Evolutionary conservation across 169 alveolate species (phyloP).

Genomic region (Blepharisma undulans): DNA sequence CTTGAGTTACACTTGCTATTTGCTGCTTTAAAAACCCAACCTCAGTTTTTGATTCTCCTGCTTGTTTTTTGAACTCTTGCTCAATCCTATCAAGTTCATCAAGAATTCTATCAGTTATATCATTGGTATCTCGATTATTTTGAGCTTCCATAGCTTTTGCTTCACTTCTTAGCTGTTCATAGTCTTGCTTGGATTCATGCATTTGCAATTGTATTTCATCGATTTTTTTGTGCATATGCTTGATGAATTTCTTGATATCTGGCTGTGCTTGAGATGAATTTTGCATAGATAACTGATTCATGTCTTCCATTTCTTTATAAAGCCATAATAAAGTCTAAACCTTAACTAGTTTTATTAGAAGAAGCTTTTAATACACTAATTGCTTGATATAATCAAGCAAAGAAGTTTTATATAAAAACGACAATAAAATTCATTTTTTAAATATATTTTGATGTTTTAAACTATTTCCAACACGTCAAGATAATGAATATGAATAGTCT

Average conservation of each 20-base stretch:
- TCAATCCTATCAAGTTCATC: conserved; percentile 66
- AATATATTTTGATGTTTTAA: too few relatives aligned
- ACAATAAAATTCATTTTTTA: too few relatives aligned
- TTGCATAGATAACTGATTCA: background rate
- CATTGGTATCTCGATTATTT: conserved; percentile 56
- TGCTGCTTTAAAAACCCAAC: conserved; percentile 57
- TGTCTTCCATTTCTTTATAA: background rate
- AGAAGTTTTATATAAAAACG: too few relatives aligned
- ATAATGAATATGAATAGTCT: too few relatives aligned
- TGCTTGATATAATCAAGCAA: background rate
- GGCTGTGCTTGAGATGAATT: background rate
- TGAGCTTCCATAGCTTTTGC: conserved; percentile 54
- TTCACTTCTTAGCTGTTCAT: conserved; percentile 53
- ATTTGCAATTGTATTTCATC: conserved; percentile 33
- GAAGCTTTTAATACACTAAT: background rate
- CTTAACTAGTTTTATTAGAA: background rate
- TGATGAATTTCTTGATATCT: conserved; percentile 29
- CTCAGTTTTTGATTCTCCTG: conserved; percentile 56
- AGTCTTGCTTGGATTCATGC: conserved; percentile 57
- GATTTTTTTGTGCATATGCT: background rate
- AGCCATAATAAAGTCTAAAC: background rate
- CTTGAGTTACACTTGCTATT: conserved; percentile 51
- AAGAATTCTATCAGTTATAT: conserved; percentile 50
- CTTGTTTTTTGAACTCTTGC: conserved; percentile 55
- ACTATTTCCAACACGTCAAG: too few relatives aligned